phyloP scores from a whole-genome alignment of 345 rosid genomes.

The Rubroshorea leprosula region DNA sequence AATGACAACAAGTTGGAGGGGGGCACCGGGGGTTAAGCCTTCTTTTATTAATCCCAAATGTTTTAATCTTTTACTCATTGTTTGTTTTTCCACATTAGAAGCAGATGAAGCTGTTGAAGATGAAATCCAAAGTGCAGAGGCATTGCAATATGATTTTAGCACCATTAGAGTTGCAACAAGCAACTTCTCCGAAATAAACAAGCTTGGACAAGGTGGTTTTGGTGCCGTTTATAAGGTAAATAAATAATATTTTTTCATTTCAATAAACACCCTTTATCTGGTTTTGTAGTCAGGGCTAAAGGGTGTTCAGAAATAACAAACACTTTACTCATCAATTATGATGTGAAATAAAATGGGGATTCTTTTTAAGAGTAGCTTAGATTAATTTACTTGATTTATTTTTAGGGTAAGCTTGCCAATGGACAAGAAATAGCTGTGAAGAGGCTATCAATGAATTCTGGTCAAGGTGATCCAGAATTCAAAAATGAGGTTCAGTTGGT shows the following conservation, averaged over 20 bases:
- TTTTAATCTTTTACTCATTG: not conserved
- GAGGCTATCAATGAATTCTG: conserved; percentile 16
- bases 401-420: conserved; percentile 19
- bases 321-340: not conserved
- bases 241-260: no score
- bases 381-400: not conserved
- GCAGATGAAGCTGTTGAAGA: conserved; percentile 6
- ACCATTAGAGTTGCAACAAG: conserved; percentile 27
- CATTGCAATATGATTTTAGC: conserved; percentile 20
- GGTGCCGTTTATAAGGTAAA: conserved; percentile 42
- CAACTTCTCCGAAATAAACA: conserved; percentile 29
- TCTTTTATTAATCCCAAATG: no score
- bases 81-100: not conserved
- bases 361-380: not conserved
- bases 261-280: no score
- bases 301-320: no score
- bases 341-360: not conserved
- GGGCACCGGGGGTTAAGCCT: no score
- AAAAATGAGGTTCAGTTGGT: conserved; percentile 26
- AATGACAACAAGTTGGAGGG: no score
- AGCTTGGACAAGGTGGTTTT: conserved; percentile 47
- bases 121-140: conserved; percentile 8
- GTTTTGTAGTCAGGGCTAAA: no score
- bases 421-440: conserved; percentile 28
- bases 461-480: conserved; percentile 31